Percentiles rank a stretch among this genome's conserved stretches.
Conservation (phyloP, 1,284 basidiomycete species). For the Moniliella sp. region DNA sequence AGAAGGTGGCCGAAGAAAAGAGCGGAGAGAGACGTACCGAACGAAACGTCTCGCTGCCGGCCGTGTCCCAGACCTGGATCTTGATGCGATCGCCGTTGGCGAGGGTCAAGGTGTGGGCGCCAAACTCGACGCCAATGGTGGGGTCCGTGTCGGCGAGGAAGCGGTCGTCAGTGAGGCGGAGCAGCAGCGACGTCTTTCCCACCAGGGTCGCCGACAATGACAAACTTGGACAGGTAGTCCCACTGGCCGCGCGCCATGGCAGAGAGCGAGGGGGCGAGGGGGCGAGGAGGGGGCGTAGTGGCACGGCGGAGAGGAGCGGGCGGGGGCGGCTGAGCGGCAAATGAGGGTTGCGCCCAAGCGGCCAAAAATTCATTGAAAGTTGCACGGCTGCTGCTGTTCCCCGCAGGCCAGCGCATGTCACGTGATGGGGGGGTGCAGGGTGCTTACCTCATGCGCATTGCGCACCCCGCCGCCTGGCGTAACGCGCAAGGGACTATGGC, state of each 20-base stretch:
- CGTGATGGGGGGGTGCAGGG: too few relatives aligned
- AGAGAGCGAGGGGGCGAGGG: too few relatives aligned
- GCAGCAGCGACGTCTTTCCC: slow-evolving; percentile 25
- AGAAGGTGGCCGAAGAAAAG: not conserved
- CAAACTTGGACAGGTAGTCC: slow-evolving; percentile 30
- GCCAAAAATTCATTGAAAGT: too few relatives aligned
- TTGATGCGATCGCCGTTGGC: slow-evolving; percentile 23
- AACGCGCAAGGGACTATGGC: too few relatives aligned
- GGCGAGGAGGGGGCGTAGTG: too few relatives aligned
- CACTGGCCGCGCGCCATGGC: slow-evolving; percentile 6
- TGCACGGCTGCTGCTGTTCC: too few relatives aligned
- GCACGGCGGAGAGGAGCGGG: too few relatives aligned
- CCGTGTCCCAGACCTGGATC: slow-evolving; percentile 30
- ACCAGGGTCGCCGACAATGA: slow-evolving; percentile 27
- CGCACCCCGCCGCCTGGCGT: too few relatives aligned
- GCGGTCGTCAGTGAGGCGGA: slow-evolving; percentile 25
- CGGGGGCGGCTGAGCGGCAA: too few relatives aligned
- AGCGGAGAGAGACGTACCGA: slow-evolving; percentile 5
- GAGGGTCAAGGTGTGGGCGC: slow-evolving; percentile 19
- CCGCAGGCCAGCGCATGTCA: too few relatives aligned
- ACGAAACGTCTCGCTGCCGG: slow-evolving; percentile 21
- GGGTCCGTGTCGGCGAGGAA: slow-evolving; percentile 23
- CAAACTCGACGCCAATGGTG: slow-evolving; percentile 31
- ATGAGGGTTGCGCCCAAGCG: too few relatives aligned
- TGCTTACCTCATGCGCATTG: too few relatives aligned